Evolutionary conservation across 495 filamentous ascomycete genomes (phyloP).

Genomic region (Aspergillus coremiiformis): DNA sequence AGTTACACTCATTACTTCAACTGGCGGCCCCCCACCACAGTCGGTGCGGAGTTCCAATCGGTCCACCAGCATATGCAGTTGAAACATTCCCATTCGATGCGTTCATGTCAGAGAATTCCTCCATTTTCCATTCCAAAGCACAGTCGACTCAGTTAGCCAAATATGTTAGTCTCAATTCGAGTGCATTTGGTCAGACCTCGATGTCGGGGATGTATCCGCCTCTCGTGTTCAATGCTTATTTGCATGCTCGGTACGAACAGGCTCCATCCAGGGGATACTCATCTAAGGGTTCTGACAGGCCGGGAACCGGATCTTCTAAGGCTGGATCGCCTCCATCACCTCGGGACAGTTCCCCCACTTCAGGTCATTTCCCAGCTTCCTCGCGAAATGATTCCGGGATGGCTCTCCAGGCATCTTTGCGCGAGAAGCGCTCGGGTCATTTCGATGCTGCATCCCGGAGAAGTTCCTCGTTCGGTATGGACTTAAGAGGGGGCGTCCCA

Average conservation of each 20-base stretch:
- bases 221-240: slow-evolving; percentile 83
- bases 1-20: slow-evolving; percentile 81
- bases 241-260: slow-evolving; percentile 62
- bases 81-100: slow-evolving; percentile 87
- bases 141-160: slow-evolving; percentile 66
- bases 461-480: slow-evolving; percentile 85
- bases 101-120: slow-evolving; percentile 77
- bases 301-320: slow-evolving; percentile 69
- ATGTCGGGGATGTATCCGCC: slow-evolving; percentile 40
- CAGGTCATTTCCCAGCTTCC: slow-evolving; percentile 65
- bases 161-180: slow-evolving; percentile 80
- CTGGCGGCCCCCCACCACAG: slow-evolving; percentile 84
- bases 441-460: slow-evolving; percentile 78
- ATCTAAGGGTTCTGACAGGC: slow-evolving; percentile 59
- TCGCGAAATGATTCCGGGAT: slow-evolving; percentile 89
- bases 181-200: slow-evolving; percentile 66
- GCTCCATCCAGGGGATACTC: slow-evolving; percentile 35
- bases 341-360: slow-evolving; percentile 65
- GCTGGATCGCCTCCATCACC: slow-evolving; percentile 74
- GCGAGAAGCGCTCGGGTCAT: slow-evolving; percentile 92
- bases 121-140: slow-evolving; percentile 65
- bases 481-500: slow-evolving; percentile 52
- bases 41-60: slow-evolving; percentile 75
- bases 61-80: slow-evolving; percentile 87
- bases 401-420: slow-evolving; percentile 71